phyloP scores from a whole-genome alignment of 163 green algal species.

The Chlorella variabilis region DNA sequence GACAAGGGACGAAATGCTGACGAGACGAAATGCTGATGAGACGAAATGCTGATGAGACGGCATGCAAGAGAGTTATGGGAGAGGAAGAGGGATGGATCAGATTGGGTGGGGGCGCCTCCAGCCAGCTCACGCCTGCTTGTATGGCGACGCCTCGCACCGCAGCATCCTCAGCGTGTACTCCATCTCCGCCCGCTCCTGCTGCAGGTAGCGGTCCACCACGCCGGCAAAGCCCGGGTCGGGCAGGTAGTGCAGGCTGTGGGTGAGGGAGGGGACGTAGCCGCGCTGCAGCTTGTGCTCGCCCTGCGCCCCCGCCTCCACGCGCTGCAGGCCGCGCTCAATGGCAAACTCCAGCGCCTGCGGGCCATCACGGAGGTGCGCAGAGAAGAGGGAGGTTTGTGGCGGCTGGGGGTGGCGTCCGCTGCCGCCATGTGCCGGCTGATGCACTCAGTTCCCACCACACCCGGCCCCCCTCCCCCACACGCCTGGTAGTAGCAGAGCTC shows the following conservation, averaged over 20 bases:
- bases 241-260: conserved; percentile 38
- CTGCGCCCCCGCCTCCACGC: conserved; percentile 92
- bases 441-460: no score
- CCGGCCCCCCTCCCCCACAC: no score
- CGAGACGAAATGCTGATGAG: no score
- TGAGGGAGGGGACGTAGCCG: conserved; percentile 73
- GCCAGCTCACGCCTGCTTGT: conserved; percentile 20
- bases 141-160: conserved; percentile 22
- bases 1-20: no score
- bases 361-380: no score
- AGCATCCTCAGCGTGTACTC: conserved; percentile 27
- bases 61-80: no score
- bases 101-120: no score
- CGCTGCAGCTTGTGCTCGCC: conserved; percentile 94
- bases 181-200: conserved; percentile 38
- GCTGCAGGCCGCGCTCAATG: conserved; percentile 73
- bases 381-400: no score
- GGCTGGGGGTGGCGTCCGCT: no score
- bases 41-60: no score
- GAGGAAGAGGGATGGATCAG: no score
- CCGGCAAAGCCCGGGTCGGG: neutral
- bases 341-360: conserved; percentile 86
- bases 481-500: conserved; percentile 93
- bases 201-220: conserved; percentile 15
- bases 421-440: no score